phyloP scores from a whole-genome alignment of 1,284 basidiomycete genomes.

The Xerocomus minutiporus region DNA sequence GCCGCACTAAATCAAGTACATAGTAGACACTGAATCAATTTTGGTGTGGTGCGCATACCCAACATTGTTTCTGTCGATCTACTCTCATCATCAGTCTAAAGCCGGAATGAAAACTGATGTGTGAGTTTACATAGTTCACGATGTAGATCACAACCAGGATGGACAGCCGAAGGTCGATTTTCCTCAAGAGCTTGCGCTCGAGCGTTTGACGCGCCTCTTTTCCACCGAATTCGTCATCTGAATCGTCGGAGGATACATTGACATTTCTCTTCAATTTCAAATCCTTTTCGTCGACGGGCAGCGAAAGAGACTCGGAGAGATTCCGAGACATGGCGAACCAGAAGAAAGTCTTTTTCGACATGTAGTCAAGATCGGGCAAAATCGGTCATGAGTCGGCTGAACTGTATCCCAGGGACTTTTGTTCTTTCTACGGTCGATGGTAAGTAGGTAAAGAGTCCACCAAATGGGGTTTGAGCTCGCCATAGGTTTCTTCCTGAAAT shows the following conservation, averaged over 20 bases:
- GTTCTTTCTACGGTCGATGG: neutral
- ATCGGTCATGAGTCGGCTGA: neutral
- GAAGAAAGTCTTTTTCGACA: neutral
- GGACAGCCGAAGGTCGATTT: slow-evolving; percentile 46
- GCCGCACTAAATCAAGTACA: slow-evolving; percentile 18
- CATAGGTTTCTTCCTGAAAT: neutral
- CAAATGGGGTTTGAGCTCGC: neutral
- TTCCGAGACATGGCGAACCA: slow-evolving; percentile 6
- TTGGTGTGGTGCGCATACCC: slow-evolving; percentile 36
- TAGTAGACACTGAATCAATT: neutral
- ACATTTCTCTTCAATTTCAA: neutral
- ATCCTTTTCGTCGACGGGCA: slow-evolving; percentile 5
- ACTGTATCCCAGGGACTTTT: too few relatives aligned
- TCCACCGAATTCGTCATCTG: slow-evolving; percentile 42
- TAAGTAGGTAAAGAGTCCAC: neutral
- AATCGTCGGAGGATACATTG: neutral
- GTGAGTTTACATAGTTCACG: slow-evolving; percentile 44
- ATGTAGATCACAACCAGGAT: slow-evolving; percentile 53
- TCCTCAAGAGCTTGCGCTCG: slow-evolving; percentile 45
- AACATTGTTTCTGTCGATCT: slow-evolving; percentile 70
- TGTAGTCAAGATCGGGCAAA: neutral
- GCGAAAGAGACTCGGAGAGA: neutral
- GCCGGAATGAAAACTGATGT: neutral
- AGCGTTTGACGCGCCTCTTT: slow-evolving; percentile 39
- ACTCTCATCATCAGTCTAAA: neutral